Evolutionary conservation across 345 rosid species (phyloP), one percentile per base, ranked within the genome.

Genomic region (Gossypium turneri): DNA sequence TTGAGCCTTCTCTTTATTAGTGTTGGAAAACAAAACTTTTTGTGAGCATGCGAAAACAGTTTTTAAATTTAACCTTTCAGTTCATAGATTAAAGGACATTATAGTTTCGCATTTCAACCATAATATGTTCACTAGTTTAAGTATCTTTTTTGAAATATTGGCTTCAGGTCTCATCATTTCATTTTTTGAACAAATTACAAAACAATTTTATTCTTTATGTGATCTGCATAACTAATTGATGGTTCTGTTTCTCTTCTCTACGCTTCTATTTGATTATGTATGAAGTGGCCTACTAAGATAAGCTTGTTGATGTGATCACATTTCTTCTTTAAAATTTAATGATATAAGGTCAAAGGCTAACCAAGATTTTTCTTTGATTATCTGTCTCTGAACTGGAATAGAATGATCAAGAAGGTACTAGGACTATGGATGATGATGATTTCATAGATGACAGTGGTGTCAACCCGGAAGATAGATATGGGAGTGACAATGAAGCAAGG

Each of bases 371-470:
- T n/a, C 57, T 51, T 70, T 70, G 73, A 17, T 13, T 3, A 4
- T 20, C 66, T 47, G 20, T 59, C 53, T 47, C 16, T 55, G 62
- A 64, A 61, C 29, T 74, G 76, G 58, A 67, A 73, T 79, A 94
- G 98, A 93, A 93, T 83, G 99, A 95, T 86, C 90, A 82, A 78
- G 98, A 91, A 50, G 98, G 92, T 80, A 82, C 77, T 76, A 87
- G 90, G 88, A 95, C 92, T 38, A 17, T 93, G 74, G 97, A 93
- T 76, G 99, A 95, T 74, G 97, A 93, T 77, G 86, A 93, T 78
- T 95, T 95, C 79, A 95, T 95, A 47, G 99, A 93, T 63, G 98
- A 93, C 81, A 89, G 65, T 76, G 99, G 99, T 74, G 74, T 95
- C 65, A 97, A 95, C 76, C 99, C 98, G 66, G 84, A 86, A 17